Conservation (phyloP, 2,329 filamentous ascomycete genomes). For the Nectriaceae sp. region DNA sequence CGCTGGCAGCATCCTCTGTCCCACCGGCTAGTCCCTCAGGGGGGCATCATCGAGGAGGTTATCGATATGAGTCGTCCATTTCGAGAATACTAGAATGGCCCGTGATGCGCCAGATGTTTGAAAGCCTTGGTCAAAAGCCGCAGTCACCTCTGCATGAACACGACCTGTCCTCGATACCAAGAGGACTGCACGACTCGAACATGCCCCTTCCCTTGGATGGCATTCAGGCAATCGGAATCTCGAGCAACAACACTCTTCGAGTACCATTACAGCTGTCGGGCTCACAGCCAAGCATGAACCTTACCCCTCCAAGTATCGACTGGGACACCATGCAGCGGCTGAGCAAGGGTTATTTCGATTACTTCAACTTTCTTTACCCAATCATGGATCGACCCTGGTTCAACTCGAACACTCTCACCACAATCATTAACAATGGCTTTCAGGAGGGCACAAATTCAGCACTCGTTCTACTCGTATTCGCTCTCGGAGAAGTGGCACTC, state of each 20-base stretch:
- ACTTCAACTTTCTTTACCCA: slow-evolving; percentile 59
- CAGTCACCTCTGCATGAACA: slow-evolving; percentile 17
- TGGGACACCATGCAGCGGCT: slow-evolving; percentile 53
- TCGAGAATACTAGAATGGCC: slow-evolving; percentile 29
- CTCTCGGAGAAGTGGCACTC: slow-evolving; percentile 60
- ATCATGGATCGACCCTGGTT: slow-evolving; percentile 60
- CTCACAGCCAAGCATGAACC: slow-evolving; percentile 13
- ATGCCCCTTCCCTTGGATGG: slow-evolving; percentile 23
- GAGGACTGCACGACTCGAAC: slow-evolving; percentile 24
- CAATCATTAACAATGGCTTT: slow-evolving; percentile 46
- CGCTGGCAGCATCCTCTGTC: slow-evolving; percentile 18
- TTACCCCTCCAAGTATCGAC: slow-evolving; percentile 34
- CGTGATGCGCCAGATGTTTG: slow-evolving; percentile 27
- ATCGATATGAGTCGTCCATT: slow-evolving; percentile 30
- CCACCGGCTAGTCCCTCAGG: slow-evolving; percentile 20
- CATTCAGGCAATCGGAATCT: slow-evolving; percentile 19
- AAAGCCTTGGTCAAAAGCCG: slow-evolving; percentile 25
- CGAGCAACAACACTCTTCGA: slow-evolving; percentile 18
- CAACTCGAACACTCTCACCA: slow-evolving; percentile 45
- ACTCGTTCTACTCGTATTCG: slow-evolving; percentile 58
- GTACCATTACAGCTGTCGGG: slow-evolving; percentile 22
- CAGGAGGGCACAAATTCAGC: slow-evolving; percentile 51
- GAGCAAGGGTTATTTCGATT: slow-evolving; percentile 59
- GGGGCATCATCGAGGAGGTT: slow-evolving; percentile 20
- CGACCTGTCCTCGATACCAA: slow-evolving; percentile 17